phyloP scores from a whole-genome alignment of 169 alveolate genomes.

The Eimeria tenella region DNA sequence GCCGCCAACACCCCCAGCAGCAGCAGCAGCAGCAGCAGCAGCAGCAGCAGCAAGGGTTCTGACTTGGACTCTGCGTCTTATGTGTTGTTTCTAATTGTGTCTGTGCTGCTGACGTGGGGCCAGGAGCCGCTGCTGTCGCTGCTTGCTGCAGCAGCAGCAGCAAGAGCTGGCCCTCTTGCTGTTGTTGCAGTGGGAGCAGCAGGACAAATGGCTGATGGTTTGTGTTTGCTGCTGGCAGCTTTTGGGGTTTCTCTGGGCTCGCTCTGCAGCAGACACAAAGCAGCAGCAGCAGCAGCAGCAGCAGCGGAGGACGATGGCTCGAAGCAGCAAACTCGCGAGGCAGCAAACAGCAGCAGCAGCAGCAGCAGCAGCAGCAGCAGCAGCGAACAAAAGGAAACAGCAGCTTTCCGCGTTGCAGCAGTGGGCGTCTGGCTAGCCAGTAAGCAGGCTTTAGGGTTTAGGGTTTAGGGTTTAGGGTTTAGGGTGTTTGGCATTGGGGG shows the following conservation, averaged over 20 bases:
- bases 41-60: neutral
- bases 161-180: neutral
- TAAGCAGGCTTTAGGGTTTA: neutral
- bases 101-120: constrained; percentile 60
- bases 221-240: constrained; percentile 10
- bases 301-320: neutral
- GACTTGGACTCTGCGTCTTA: neutral
- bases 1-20: neutral
- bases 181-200: constrained; percentile 42
- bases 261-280: neutral
- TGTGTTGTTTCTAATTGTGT: neutral
- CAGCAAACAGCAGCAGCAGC: neutral
- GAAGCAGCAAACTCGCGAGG: neutral
- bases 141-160: constrained; percentile 32
- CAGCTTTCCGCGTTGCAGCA: constrained; percentile 6
- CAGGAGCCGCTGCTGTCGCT: constrained; percentile 65
- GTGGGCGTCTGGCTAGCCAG: constrained; percentile 22
- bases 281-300: neutral
- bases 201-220: constrained; percentile 46
- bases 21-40: neutral
- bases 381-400: no score
- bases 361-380: neutral
- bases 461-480: no score
- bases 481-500: no score
- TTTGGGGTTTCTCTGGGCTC: constrained; percentile 13